These are phyloP conservation scores for Fusarium dlaminii DNA, from an alignment of 2,329 filamentous ascomycete genomes.

Conservation along the genomic window DNA sequence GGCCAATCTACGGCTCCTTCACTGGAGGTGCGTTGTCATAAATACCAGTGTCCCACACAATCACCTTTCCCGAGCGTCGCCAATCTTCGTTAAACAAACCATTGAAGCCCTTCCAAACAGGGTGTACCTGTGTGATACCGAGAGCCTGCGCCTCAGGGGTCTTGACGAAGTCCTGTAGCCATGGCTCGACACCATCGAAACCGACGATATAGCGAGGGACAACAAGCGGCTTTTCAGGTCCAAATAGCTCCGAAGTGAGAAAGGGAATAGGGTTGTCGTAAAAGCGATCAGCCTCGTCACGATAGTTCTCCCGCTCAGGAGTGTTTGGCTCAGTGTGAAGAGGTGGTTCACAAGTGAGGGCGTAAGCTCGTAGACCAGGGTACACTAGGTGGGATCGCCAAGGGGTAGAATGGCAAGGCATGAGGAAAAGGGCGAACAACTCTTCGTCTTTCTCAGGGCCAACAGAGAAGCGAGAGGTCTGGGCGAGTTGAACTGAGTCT, in stretches of 20 bases:
- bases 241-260: constrained; percentile 63
- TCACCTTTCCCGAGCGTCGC: constrained; percentile 63
- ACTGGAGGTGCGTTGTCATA: constrained; percentile 31
- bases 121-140: constrained; percentile 52
- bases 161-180: constrained; percentile 57
- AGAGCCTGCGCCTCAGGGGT: constrained; percentile 52
- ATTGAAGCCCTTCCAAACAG: constrained; percentile 67
- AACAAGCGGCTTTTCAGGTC: constrained; percentile 17
- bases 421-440: constrained; percentile 81
- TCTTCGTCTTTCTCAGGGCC: constrained; percentile 48
- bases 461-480: constrained; percentile 39
- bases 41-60: constrained; percentile 67
- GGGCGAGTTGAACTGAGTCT: constrained; percentile 33
- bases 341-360: constrained; percentile 90
- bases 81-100: constrained; percentile 71
- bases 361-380: constrained; percentile 79
- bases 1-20: not conserved
- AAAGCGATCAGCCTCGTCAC: constrained; percentile 92
- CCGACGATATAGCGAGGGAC: constrained; percentile 68
- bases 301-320: constrained; percentile 72
- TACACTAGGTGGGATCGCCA: constrained; percentile 91
- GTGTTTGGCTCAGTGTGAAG: constrained; percentile 70
- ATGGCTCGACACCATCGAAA: constrained; percentile 66
- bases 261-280: constrained; percentile 73
- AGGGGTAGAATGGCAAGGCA: constrained; percentile 95